These are phyloP conservation scores for Myriosclerotinia duriaeana DNA, from an alignment of 2,329 filamentous ascomycete species.

Conservation along the genomic window DNA sequence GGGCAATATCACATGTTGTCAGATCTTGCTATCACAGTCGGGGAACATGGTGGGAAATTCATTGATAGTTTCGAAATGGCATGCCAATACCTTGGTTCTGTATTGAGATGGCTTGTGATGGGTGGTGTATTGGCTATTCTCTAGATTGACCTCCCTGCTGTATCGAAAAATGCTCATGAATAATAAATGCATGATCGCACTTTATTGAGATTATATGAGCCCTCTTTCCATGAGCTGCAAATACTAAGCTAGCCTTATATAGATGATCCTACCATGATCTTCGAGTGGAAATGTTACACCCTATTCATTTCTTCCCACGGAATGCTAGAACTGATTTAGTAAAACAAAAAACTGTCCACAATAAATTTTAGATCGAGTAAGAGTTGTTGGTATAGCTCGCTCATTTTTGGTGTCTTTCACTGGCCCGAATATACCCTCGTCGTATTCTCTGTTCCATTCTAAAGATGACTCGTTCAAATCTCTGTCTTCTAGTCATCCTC, in stretches of 20 bases:
- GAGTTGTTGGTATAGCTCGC: not conserved
- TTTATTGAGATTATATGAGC: not conserved
- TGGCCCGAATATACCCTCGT: not conserved
- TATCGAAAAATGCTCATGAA: too few species aligned
- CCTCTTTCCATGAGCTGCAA: not conserved
- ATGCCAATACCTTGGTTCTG: too few species aligned
- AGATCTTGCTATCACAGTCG: too few species aligned
- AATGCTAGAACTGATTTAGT: not conserved
- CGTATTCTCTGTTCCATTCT: not conserved
- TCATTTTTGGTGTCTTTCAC: not conserved
- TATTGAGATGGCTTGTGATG: too few species aligned
- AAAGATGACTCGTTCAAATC: not conserved
- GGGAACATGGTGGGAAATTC: too few species aligned
- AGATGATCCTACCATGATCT: not conserved
- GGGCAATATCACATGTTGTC: too few species aligned
- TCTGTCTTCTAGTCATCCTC: not conserved
- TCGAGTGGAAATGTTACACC: not conserved
- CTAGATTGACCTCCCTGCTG: too few species aligned
- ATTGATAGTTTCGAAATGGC: too few species aligned
- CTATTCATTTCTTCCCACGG: not conserved
- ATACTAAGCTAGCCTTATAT: not conserved
- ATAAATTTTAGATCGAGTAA: not conserved
- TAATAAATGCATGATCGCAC: not conserved
- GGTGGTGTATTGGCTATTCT: too few species aligned
- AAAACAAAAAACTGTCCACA: not conserved